phyloP scores from a whole-genome alignment of 305 asterid genomes.

The Coffea humblotiana region DNA sequence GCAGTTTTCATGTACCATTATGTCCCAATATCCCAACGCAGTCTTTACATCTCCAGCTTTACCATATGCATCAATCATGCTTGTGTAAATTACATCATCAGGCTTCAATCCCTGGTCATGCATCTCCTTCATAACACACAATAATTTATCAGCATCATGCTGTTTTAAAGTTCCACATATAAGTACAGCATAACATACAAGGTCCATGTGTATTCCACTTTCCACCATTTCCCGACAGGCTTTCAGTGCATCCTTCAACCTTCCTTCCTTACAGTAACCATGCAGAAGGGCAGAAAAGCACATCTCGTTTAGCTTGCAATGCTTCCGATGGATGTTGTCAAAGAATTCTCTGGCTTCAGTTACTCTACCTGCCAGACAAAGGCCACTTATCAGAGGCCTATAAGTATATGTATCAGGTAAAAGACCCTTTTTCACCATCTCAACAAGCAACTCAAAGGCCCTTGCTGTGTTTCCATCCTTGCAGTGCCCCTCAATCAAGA shows the following conservation, averaged over 20 bases:
- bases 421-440: slow-evolving; percentile 71
- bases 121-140: slow-evolving; percentile 53
- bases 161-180: slow-evolving; percentile 51
- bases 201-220: slow-evolving; percentile 66
- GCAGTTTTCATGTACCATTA: slow-evolving; percentile 67
- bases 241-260: slow-evolving; percentile 57
- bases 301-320: slow-evolving; percentile 57
- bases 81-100: slow-evolving; percentile 64
- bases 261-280: slow-evolving; percentile 68
- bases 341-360: slow-evolving; percentile 65
- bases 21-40: slow-evolving; percentile 73
- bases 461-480: too few relatives aligned
- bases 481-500: slow-evolving; percentile 75
- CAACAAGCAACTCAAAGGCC: slow-evolving; percentile 63
- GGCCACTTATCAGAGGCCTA: slow-evolving; percentile 66
- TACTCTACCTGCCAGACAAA: slow-evolving; percentile 58
- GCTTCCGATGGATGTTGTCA: slow-evolving; percentile 50
- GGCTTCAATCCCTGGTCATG: slow-evolving; percentile 61
- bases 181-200: slow-evolving; percentile 64
- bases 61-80: slow-evolving; percentile 62
- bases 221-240: slow-evolving; percentile 50
- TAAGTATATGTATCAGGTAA: slow-evolving; percentile 78
- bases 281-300: slow-evolving; percentile 78
- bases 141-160: slow-evolving; percentile 40
- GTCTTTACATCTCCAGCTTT: slow-evolving; percentile 56